Base-by-base conservation (phyloP, 2,329 filamentous ascomycete species). In the Penicillium brasilianum region DNA sequence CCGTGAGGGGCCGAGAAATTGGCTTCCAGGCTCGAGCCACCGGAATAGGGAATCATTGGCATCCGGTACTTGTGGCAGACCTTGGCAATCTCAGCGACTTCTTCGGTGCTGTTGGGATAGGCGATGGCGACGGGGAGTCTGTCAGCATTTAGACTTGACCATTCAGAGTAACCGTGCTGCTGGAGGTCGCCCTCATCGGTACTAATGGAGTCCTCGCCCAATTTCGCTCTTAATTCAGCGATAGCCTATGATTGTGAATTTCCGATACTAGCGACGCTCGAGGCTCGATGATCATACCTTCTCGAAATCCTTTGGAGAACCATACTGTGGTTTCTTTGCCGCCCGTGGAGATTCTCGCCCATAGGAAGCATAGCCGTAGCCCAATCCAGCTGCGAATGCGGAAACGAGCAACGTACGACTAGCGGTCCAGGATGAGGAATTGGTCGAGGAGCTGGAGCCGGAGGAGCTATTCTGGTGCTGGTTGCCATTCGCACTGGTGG, bases 1-100 rank as follows among this genome's bases (percentile, higher is more conserved):
- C 93, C 93, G 72, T 89, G 90, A 0, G 92, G 92, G 14, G 93
- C 91, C 0, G 91, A 91, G 76, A 96, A 96, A 74, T 97, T 95
- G 14, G 90, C 93, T 76, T 97, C 93, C 0, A 97, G 81, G 66
- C 90, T 94, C 0, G 91, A 90, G 14, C 93, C 93, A 2, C 92
- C 93, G 0, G 91, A 95, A 73, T 91, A 97, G 0, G 92, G 90
- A 61, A 95, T 90, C 80, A 97, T 90, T 1, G 93, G 93, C 57
- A 97, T 86, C 16, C 85, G 88, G 76, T 93, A 89, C 74, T 89
- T 89, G 78, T 90, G 83, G 78, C 93, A 97, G 57, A 93, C 82
- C 65, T 88, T 83, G 34, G 87, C 88, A 59, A 91, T 86, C 39
- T 79, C 72, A 0, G 84, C 85, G 2, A 91, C 89, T 18, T 91